Evolutionary conservation across 768 basidiomycete genomes (phyloP).

Genomic region (Chalciporus sphaerocephalus): DNA sequence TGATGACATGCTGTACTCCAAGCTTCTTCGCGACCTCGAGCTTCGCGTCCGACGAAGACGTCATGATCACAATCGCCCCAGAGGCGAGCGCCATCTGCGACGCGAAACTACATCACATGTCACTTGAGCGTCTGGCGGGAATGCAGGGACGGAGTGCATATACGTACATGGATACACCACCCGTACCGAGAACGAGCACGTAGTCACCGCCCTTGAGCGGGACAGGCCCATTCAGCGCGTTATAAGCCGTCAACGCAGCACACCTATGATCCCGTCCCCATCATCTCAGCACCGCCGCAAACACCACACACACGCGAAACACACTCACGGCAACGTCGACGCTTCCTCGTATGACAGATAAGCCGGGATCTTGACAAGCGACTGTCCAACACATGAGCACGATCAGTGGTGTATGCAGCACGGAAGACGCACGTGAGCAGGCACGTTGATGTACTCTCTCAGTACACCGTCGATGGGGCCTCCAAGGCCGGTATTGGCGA

Average conservation of each 20-base stretch:
- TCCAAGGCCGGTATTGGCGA: conserved; percentile 39
- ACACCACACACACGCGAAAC: too few relatives aligned
- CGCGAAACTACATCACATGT: conserved; percentile 50
- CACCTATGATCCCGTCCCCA: too few relatives aligned
- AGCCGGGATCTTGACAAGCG: conserved; percentile 48
- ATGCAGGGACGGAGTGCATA: background rate
- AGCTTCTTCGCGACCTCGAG: conserved; percentile 47
- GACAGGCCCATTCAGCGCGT: conserved; percentile 45
- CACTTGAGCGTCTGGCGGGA: too few relatives aligned
- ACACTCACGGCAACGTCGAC: conserved; percentile 53
- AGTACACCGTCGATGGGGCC: conserved; percentile 49
- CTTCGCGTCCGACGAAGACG: conserved; percentile 65
- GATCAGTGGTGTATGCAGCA: background rate
- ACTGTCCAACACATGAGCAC: conserved; percentile 24
- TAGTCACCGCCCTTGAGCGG: conserved; percentile 58
- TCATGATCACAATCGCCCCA: conserved; percentile 61
- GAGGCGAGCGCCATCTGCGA: conserved; percentile 58
- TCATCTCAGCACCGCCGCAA: background rate
- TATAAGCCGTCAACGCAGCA: conserved; percentile 63
- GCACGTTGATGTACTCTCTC: conserved; percentile 51
- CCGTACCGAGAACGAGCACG: conserved; percentile 53
- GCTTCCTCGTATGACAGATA: conserved; percentile 64
- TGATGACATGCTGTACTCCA: conserved; percentile 54
- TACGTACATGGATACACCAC: conserved; percentile 51
- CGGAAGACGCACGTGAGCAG: conserved; percentile 36